Evolutionary conservation across 805 yeast genomes (phyloP), one percentile per base, ranked within the genome.

Genomic region (Wickerhamomyces alni): DNA sequence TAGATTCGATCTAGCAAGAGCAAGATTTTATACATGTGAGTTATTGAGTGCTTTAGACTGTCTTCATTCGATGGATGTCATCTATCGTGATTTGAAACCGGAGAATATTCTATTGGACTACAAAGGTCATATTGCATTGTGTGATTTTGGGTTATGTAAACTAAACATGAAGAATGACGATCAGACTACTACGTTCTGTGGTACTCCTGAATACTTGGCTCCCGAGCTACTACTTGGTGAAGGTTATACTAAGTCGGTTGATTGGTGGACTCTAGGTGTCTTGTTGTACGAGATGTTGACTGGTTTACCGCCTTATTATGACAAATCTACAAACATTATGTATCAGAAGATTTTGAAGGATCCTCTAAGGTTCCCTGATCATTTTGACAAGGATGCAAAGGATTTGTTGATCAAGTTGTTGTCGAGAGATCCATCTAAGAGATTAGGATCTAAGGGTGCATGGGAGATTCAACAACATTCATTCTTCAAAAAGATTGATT

Each of bases 231-330:
- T 93, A 36, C 68, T 88, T 52, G 93, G 94, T 36, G 88, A 86
- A 58, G 98, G 98, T 2, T 93, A 93, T 62, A 88, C 98, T 2
- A 80, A 95, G 60, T 83, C 84, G 9, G 98, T 93, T 17, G 99
- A 93, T 63, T 93, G 96, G 91, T 93, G 99, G 99, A 93, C 99
- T 1, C 69, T 93, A 51, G 99, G 99, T 31, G 89, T 91, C 15
- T 69, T 93, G 39, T 68, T 93, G 33, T 93, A 87, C 59, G 99
- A 91, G 58, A 93, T 93, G 99, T 69, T 93, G 44, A 88, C 97
- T 2, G 96, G 98, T 1, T 72, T 93, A 50, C 99, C 99, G 5
- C 99, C 99, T 30, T 93, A 87, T 60, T 93, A 87, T 59, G 98
- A 93, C 58, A 96, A 89, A 57, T 93, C 89, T 62, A 84, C 85